Base-by-base conservation (phyloP, 768 basidiomycete species). In the Neoboletus brunneissimus region DNA sequence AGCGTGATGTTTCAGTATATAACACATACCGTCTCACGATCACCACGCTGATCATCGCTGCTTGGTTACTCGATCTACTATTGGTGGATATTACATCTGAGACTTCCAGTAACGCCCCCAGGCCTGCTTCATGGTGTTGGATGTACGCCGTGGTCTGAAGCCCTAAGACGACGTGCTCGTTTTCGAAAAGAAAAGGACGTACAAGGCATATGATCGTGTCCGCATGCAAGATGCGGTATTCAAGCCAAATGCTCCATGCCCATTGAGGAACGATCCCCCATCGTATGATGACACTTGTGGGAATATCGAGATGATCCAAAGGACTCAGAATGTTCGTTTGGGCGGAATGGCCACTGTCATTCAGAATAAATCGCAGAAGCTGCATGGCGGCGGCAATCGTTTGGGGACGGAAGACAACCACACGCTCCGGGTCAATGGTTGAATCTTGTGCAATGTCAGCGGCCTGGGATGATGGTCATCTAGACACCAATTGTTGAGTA, bases 181-280 rank as follows among this genome's bases (percentile, higher is more conserved):
- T 5, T 44, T 20, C 34, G 34, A 42, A 57, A 11, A 45, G 5
- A 34, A 16, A 37, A 22, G 32, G 16, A 65, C 79, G 62, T 62
- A 87, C 88, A 56, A 86, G 61, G 46, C 66, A 66, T 5, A 75
- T 68, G 45, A 87, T 73, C 29, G 71, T 72, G 51, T 86, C 85
- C 2, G 78, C 72, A 35, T 82, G 70, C 29, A 78, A 74, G 38
- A 73, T 66, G 22, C 81, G 77, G 55, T 74, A 72, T 61, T 88
- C 87, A 46, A 72, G 67, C 85, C 87, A 90, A 8, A 78, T 68
- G 12, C 65, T 70, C 88, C 89, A 91, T 52, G 75, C 76, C 88
- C 88, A 89, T 1, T 80, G 77, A 3, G 87, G 67, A 12, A 79
- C 70, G 12, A 75, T 59, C 31, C 83, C 81, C 82, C 84, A 89